Base-by-base conservation (phyloP, 768 basidiomycete species). In the Rhizopogon salebrosus region DNA sequence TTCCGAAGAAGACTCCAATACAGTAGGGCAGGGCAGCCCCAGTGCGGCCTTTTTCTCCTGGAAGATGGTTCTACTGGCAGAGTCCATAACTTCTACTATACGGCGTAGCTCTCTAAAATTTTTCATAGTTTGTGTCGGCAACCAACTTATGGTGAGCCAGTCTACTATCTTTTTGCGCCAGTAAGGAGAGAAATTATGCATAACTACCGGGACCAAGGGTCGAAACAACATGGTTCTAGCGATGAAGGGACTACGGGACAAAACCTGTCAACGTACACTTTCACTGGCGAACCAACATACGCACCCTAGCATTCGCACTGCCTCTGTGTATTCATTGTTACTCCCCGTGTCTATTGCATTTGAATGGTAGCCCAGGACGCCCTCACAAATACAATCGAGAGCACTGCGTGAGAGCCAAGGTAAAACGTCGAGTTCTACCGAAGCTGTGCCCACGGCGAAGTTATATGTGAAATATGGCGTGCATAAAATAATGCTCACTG, bases 371-470 rank as follows among this genome's bases (percentile, higher is more conserved):
- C 67, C 67, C 3, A 68, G 48, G 4, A 62, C 56, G 1, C 53
- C 64, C 31, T 62, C 57, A 4, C 56, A 57, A 39, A 68, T 57
- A 48, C 61, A 60, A 34, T 68, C 66, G 14, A 68, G 48, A 5
- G 66, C 62, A 13, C 50, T 53, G 11, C 56, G 55, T 8, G 52
- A 48, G 43, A 64, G 55, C 60, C 60, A 68, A 2, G 55, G 53
- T 10, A 61, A 39, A 1, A 68, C 11, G 34, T 68, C 56, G 6
- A 68, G 53, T 26, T 67, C 66, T 41, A 6, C 49, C 6, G 10
- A 49, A 20, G 45, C 51, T 29, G 43, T 37, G 22, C 36, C 23
- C 9, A 20, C 22, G 16, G 26, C 11, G 46, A 16, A 22, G 29
- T 37, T n/a, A 7, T 14, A 14, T n/a, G 18, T 52, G 31, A 7